Conservation (phyloP, 2,329 filamentous ascomycete species). For the Colletotrichum trifolii region DNA sequence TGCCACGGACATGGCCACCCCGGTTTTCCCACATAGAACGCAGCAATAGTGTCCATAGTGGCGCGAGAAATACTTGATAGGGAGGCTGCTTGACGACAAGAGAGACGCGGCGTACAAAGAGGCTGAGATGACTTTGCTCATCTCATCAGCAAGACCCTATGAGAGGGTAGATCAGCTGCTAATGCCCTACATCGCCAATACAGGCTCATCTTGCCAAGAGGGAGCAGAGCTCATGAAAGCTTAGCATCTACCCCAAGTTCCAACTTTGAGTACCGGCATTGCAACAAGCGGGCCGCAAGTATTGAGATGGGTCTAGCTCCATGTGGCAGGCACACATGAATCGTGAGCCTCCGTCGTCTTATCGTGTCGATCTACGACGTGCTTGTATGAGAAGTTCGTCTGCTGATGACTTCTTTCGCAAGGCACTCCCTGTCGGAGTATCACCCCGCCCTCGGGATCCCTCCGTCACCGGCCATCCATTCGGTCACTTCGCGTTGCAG, state of each 20-base stretch:
- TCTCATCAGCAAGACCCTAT: too few species aligned
- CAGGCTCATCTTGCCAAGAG: too few species aligned
- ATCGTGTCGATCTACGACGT: conserved; percentile 9
- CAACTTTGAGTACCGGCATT: not conserved
- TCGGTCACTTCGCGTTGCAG: too few species aligned
- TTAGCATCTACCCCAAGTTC: too few species aligned
- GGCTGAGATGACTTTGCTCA: too few species aligned
- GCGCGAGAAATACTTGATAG: not conserved
- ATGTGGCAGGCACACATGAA: conserved; percentile 23
- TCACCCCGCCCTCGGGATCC: too few species aligned
- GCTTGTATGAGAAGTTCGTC: not conserved
- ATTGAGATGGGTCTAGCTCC: conserved; percentile 6
- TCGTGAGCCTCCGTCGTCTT: conserved; percentile 19
- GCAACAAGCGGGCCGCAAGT: conserved; percentile 5
- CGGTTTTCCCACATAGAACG: not conserved
- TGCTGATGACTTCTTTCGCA: not conserved
- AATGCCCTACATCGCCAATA: too few species aligned
- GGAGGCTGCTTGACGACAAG: not conserved
- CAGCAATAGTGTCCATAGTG: conserved; percentile 13
- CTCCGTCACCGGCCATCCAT: too few species aligned
- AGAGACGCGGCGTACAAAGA: too few species aligned
- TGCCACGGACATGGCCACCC: conserved; percentile 19
- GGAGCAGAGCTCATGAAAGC: too few species aligned
- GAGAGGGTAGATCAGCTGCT: too few species aligned
- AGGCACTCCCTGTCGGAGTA: too few species aligned